phyloP scores from a whole-genome alignment of 805 yeast species.

The Lipomyces yamanashiensis region DNA sequence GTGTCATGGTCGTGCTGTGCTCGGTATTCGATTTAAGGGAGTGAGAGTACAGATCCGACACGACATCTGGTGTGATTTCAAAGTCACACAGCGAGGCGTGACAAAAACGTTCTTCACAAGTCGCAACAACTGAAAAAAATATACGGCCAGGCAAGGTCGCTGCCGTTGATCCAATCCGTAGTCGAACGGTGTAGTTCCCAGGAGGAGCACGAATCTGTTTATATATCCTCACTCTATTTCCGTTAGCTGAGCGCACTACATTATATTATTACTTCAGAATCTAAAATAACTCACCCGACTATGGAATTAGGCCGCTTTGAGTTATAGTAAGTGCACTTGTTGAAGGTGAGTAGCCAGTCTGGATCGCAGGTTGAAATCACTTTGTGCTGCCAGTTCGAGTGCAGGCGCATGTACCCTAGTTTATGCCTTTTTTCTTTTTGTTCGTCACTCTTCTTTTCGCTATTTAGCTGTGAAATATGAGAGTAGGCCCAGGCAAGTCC shows the following conservation, averaged over 20 bases:
- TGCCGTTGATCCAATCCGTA: slow-evolving; percentile 6
- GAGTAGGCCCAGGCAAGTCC: slow-evolving; percentile 1
- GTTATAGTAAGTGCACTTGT: neutral
- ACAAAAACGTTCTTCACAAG: neutral
- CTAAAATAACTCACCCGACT: neutral
- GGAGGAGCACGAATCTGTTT: slow-evolving; percentile 17
- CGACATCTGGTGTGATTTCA: neutral
- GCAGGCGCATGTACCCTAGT: neutral
- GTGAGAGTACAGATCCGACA: neutral
- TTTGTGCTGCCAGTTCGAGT: neutral
- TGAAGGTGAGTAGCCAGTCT: neutral
- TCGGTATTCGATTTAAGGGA: neutral
- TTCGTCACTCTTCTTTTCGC: neutral
- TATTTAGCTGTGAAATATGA: neutral
- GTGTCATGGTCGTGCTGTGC: neutral
- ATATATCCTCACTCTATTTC: slow-evolving; percentile 6
- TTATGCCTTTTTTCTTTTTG: neutral
- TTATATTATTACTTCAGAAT: too few species aligned
- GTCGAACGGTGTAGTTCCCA: slow-evolving; percentile 1
- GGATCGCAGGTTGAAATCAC: neutral
- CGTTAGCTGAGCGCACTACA: neutral
- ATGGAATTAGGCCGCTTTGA: neutral
- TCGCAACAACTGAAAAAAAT: neutral
- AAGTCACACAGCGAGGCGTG: neutral
- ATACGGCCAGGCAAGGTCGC: slow-evolving; percentile 10